Conservation (phyloP, 805 yeast genomes). For the Wickerhamomyces mucosus region DNA sequence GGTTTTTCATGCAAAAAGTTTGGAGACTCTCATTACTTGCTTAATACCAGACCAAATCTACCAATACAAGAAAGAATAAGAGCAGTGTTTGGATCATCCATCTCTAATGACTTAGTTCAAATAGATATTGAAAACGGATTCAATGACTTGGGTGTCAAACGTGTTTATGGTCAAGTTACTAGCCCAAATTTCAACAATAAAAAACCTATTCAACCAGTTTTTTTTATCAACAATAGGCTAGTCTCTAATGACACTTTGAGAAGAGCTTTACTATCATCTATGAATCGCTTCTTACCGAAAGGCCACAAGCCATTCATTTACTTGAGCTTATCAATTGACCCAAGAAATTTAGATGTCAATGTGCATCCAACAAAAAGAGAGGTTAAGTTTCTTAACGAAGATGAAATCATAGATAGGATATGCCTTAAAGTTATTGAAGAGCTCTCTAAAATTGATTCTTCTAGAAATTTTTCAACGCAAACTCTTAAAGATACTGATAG, state of each 20-base stretch:
- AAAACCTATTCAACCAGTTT: slow-evolving; percentile 55
- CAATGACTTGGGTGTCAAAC: slow-evolving; percentile 38
- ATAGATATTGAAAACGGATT: slow-evolving; percentile 24
- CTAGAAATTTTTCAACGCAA: slow-evolving; percentile 63
- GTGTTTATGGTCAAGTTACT: slow-evolving; percentile 53
- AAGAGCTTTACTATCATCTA: slow-evolving; percentile 47
- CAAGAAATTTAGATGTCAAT: slow-evolving; percentile 79
- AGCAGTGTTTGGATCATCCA: slow-evolving; percentile 55
- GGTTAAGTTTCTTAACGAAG: slow-evolving; percentile 78
- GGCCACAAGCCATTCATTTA: slow-evolving; percentile 74
- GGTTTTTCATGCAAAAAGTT: slow-evolving; percentile 74
- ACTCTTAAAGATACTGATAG: slow-evolving; percentile 31
- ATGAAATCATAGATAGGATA: slow-evolving; percentile 66
- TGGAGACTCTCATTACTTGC: slow-evolving; percentile 63
- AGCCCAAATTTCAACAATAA: slow-evolving; percentile 64
- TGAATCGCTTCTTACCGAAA: slow-evolving; percentile 53
- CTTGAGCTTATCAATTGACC: slow-evolving; percentile 54
- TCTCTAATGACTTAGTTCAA: slow-evolving; percentile 56
- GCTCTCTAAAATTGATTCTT: slow-evolving; percentile 50
- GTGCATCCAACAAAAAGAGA: slow-evolving; percentile 95
- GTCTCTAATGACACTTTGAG: slow-evolving; percentile 76
- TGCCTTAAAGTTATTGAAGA: slow-evolving; percentile 37
- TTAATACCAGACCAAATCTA: slow-evolving; percentile 45
- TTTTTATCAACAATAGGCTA: slow-evolving; percentile 79
- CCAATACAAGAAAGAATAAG: slow-evolving; percentile 61